Percentiles rank a stretch among this genome's conserved stretches.
Conservation (phyloP, 768 basidiomycete genomes). For the Boletus huronensis region DNA sequence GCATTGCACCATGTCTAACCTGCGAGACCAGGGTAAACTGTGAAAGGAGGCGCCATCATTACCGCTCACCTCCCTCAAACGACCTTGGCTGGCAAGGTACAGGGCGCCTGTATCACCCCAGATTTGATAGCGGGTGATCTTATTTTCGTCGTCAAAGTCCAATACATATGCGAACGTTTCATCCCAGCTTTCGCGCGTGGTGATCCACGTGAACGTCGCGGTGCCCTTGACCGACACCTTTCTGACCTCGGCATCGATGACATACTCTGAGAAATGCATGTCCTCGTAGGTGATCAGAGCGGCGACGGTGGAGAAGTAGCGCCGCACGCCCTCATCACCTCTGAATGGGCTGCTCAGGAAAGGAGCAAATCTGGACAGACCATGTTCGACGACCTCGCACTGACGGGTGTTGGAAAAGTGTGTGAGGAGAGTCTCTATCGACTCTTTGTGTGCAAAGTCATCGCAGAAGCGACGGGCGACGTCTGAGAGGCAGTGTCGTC, state of each 20-base stretch:
- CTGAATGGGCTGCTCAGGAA: slow-evolving; percentile 53
- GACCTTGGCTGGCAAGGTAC: slow-evolving; percentile 55
- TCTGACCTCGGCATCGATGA: slow-evolving; percentile 47
- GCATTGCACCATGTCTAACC: no score
- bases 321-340: slow-evolving; percentile 40
- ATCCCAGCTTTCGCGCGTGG: slow-evolving; percentile 53
- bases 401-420: slow-evolving; percentile 48
- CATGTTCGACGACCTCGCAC: slow-evolving; percentile 52
- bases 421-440: slow-evolving; percentile 41
- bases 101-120: slow-evolving; percentile 69
- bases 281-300: slow-evolving; percentile 46
- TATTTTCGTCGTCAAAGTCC: slow-evolving; percentile 55
- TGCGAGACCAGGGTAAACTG: neutral
- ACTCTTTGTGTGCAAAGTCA: slow-evolving; percentile 46
- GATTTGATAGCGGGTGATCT: slow-evolving; percentile 57
- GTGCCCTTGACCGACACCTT: slow-evolving; percentile 55
- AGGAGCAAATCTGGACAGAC: slow-evolving; percentile 51
- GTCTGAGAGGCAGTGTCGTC: slow-evolving; percentile 34
- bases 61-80: slow-evolving; percentile 26
- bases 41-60: neutral
- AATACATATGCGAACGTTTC: slow-evolving; percentile 60
- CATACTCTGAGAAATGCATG: slow-evolving; percentile 53
- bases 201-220: slow-evolving; percentile 55
- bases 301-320: slow-evolving; percentile 49
- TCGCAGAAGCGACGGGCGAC: slow-evolving; percentile 49